Evolutionary conservation across 2,329 filamentous ascomycete species (phyloP), one percentile per base, ranked within the genome.

Genomic region (Scleromitrula shiraiana): DNA sequence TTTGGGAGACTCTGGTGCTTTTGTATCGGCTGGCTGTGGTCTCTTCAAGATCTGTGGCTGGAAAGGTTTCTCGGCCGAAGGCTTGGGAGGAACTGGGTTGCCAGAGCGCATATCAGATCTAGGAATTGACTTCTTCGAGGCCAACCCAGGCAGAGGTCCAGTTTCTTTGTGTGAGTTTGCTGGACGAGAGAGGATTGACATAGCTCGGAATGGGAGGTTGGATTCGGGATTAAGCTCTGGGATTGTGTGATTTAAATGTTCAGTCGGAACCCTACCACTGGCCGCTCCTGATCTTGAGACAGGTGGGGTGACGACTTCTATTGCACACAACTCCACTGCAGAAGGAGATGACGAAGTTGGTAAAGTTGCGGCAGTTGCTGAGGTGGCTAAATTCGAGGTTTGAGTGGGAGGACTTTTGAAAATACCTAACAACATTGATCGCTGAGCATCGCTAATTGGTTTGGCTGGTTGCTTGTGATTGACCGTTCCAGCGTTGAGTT

Each of bases 41-140:
- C 74, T 71, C 51, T 73, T 74, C 15, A 77, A 59, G 22, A 77
- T 76, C 46, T 75, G 72, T 7, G 74, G 74, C 49, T 75, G 73
- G 53, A 76, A 77, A 10, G 68, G 64, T 53, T 71, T 75, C 10
- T 64, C 57, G 7, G 50, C 40, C 23, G 66, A 62, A 24, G 47
- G 38, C 62, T 46, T 41, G 38, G 35, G 33, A 5, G 27, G 12
- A n/a, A n/a, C 7, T 43, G 39, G 41, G 40, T 22, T 23, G 43
- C 27, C 30, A 46, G 26, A 33, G 15, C 30, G 23, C 23, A 35
- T 26, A 14, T 43, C 29, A 27, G 45, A 26, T 42, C 38, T 27
- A 5, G 17, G 27, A n/a, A 7, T 10, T 12, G 43, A 7, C 20
- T 33, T 41, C 37, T 47, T 41, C 7, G 45, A 41, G 12, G 38